Conservation (phyloP, 2,329 filamentous ascomycete genomes). For the Eutypella sp. region DNA sequence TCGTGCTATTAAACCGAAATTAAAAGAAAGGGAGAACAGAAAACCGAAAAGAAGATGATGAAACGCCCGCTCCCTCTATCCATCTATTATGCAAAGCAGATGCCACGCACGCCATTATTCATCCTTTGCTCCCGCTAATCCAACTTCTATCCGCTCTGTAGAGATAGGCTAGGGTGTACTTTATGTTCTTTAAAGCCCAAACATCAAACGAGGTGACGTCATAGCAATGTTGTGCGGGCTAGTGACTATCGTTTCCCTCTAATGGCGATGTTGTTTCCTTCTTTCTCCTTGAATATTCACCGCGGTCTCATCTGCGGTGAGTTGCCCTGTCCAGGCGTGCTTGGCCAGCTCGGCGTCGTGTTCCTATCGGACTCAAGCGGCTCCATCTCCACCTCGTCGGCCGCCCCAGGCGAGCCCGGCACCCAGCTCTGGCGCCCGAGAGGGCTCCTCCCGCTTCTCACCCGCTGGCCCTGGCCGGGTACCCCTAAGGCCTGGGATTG, state of each 20-base stretch:
- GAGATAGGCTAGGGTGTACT: not conserved
- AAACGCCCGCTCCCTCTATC: too few species aligned
- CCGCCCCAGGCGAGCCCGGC: slow-evolving; percentile 23
- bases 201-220: too few species aligned
- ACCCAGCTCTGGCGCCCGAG: slow-evolving; percentile 32
- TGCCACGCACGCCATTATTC: too few species aligned
- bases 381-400: slow-evolving; percentile 22
- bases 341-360: slow-evolving; percentile 4
- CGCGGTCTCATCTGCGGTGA: not conserved
- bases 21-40: too few species aligned
- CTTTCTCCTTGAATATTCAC: too few species aligned
- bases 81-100: not conserved
- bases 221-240: too few species aligned
- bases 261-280: too few species aligned
- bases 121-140: not conserved
- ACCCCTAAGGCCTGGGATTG: slow-evolving; percentile 17
- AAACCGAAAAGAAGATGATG: too few species aligned
- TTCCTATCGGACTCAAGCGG: slow-evolving; percentile 10
- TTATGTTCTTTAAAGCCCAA: too few species aligned
- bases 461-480: slow-evolving; percentile 19
- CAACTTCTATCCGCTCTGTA: not conserved
- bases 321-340: slow-evolving; percentile 1
- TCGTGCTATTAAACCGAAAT: too few species aligned
- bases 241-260: too few species aligned
- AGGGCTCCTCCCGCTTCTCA: slow-evolving; percentile 32